These are phyloP conservation scores for Arthrobotrys musiformis DNA, from an alignment of 2,329 filamentous ascomycete species.

Conservation along the genomic window DNA sequence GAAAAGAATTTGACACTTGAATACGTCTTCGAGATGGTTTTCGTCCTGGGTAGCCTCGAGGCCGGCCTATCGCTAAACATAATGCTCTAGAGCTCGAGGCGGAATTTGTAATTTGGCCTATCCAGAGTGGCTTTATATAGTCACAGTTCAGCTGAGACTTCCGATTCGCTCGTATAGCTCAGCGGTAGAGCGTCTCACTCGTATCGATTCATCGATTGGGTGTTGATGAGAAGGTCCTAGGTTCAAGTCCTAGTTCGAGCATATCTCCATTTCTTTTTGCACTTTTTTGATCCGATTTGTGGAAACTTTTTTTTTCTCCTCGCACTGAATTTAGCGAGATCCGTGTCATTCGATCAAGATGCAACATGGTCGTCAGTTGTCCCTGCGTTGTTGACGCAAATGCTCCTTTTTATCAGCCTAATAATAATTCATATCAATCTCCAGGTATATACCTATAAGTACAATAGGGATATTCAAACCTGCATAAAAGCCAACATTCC, in stretches of 20 bases:
- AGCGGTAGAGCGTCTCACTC: conserved; percentile 57
- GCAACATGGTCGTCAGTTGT: not conserved
- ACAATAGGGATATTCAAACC: no score
- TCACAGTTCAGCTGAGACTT: not conserved
- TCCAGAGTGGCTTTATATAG: not conserved
- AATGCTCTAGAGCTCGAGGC: no score
- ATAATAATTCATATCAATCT: no score
- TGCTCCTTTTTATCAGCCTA: no score
- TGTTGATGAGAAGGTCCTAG: conserved; percentile 56
- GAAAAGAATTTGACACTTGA: no score
- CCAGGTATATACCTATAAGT: no score
- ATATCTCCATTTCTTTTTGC: conserved; percentile 13
- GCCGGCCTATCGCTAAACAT: no score
- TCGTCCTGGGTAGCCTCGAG: no score
- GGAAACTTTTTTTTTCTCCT: not conserved
- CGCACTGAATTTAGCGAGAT: conserved; percentile 29
- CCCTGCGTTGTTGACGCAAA: not conserved
- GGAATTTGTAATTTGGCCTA: no score
- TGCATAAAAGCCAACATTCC: no score
- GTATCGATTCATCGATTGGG: conserved; percentile 44
- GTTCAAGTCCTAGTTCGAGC: conserved; percentile 56
- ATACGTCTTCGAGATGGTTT: no score
- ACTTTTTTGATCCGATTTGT: conserved; percentile 18
- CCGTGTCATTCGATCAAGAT: not conserved
- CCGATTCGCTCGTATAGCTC: conserved; percentile 54